Evolutionary conservation across 192 early-diverging fungal genomes (phyloP).

Genomic region (Obelidium mucronatum): DNA sequence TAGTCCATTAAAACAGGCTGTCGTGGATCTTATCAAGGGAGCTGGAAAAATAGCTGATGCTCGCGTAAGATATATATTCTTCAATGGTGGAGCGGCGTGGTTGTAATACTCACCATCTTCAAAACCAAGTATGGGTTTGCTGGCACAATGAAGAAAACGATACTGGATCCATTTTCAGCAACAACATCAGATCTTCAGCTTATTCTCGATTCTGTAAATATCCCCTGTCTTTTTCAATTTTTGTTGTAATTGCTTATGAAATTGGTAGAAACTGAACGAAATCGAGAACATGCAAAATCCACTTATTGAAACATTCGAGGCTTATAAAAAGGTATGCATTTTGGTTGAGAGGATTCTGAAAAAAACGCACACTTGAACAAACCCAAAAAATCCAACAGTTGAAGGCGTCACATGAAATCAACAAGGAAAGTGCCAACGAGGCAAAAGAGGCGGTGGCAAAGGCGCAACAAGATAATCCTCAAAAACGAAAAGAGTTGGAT

Average conservation of each 20-base stretch:
- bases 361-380: no score
- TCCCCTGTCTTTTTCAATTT: no score
- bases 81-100: no score
- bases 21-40: slow-evolving; percentile 46
- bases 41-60: slow-evolving; percentile 43
- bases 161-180: slow-evolving; percentile 37
- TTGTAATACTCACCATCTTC: background rate
- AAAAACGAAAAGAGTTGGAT: slow-evolving; percentile 30
- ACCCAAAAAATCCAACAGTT: no score
- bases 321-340: slow-evolving; percentile 39
- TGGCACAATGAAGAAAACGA: slow-evolving; percentile 43
- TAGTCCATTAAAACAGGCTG: slow-evolving; percentile 40
- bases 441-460: slow-evolving; percentile 22
- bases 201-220: slow-evolving; percentile 25
- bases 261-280: slow-evolving; percentile 36
- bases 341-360: no score
- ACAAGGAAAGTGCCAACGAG: slow-evolving; percentile 41
- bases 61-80: slow-evolving; percentile 28
- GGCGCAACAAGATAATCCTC: slow-evolving; percentile 15
- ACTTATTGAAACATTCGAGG: slow-evolving; percentile 38
- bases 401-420: no score
- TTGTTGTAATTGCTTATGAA: background rate
- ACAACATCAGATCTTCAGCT: slow-evolving; percentile 41
- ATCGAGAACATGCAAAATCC: slow-evolving; percentile 31
- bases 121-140: slow-evolving; percentile 41